A percentile compares a stretch with the other conserved stretches of the same genome.
phyloP scores from a whole-genome alignment of 495 filamentous ascomycete species.

The Neurospora discreta region DNA sequence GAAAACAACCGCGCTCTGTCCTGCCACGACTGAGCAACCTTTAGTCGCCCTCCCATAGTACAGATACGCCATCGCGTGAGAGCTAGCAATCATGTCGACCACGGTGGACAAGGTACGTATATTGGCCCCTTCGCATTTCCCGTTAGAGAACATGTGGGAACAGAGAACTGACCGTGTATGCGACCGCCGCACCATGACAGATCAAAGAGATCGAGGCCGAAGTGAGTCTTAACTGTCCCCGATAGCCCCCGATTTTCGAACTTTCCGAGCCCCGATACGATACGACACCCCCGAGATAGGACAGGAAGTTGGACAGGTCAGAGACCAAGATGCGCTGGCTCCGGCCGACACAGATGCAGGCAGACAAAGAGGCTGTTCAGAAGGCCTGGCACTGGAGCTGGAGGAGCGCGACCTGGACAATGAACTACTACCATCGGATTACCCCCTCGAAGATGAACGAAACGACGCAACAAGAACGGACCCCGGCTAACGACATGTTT shows the following conservation, averaged over 20 bases:
- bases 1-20: conserved; percentile 1
- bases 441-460: neutral
- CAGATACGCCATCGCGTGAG: conserved; percentile 4
- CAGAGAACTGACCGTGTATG: conserved; percentile 6
- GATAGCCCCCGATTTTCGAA: neutral
- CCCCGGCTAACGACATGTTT: neutral
- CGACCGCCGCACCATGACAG: conserved; percentile 33
- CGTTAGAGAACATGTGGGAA: neutral
- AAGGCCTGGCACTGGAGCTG: neutral
- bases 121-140: neutral
- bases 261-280: neutral
- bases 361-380: neutral
- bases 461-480: neutral
- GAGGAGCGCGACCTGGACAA: neutral
- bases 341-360: neutral
- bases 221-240: conserved; percentile 32
- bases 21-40: neutral
- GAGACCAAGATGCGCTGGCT: neutral
- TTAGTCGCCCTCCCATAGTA: neutral
- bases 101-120: conserved; percentile 81
- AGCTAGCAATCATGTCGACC: conserved; percentile 66
- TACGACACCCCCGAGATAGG: neutral
- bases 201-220: conserved; percentile 98
- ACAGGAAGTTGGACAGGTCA: neutral
- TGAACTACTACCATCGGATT: conserved; percentile 10